phyloP scores from a whole-genome alignment of 495 filamentous ascomycete species.

The Physcia stellaris region DNA sequence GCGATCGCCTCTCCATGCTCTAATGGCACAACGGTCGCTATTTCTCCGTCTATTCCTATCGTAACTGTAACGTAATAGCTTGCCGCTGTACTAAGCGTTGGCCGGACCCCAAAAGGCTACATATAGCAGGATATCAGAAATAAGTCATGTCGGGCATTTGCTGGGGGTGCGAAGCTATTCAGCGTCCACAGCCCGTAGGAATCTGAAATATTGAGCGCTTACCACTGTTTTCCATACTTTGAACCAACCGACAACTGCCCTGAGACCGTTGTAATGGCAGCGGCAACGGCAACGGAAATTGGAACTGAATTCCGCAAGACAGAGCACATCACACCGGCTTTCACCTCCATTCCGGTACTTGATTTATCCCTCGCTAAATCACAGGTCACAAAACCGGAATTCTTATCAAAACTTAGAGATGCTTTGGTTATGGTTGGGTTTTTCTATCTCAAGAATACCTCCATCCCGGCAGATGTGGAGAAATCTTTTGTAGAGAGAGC shows the following conservation, averaged over 20 bases:
- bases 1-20: too few species aligned
- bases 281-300: background rate
- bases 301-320: too few species aligned
- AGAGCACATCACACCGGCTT: slow-evolving; percentile 21
- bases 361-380: slow-evolving; percentile 53
- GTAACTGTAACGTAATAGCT: too few species aligned
- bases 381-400: slow-evolving; percentile 50
- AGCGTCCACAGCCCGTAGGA: too few species aligned
- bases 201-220: too few species aligned
- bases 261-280: background rate
- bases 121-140: too few species aligned
- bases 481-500: slow-evolving; percentile 48
- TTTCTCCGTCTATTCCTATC: too few species aligned
- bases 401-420: slow-evolving; percentile 55
- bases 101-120: too few species aligned
- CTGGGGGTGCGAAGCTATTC: too few species aligned
- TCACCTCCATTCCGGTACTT: slow-evolving; percentile 64
- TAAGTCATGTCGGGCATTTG: too few species aligned
- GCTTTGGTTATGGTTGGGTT: slow-evolving; percentile 83
- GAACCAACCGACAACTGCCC: background rate
- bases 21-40: too few species aligned
- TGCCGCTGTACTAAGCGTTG: too few species aligned
- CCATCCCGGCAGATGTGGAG: slow-evolving; percentile 50
- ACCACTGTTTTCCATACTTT: background rate
- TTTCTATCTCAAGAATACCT: slow-evolving; percentile 73